Evolutionary conservation across 495 filamentous ascomycete genomes (phyloP).

Genomic region (Talaromyces borbonicus): DNA sequence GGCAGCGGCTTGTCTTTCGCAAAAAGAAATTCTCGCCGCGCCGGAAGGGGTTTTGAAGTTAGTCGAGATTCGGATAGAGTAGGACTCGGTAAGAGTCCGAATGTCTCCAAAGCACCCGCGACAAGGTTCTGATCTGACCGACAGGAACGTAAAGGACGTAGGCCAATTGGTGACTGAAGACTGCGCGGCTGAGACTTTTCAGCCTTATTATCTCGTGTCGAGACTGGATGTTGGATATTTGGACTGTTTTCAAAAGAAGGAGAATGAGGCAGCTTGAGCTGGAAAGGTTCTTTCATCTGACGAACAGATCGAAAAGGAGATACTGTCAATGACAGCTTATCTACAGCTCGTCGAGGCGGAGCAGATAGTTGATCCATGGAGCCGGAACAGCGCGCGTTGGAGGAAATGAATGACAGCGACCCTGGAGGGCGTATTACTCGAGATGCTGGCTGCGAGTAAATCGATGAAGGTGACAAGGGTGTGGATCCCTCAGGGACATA

Average conservation of each 20-base stretch:
- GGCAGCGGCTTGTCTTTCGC: background rate
- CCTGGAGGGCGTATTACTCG: constrained; percentile 12
- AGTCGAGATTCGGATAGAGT: constrained; percentile 29
- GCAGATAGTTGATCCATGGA: constrained; percentile 14
- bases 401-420: constrained; percentile 20
- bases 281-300: constrained; percentile 38
- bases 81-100: constrained; percentile 34
- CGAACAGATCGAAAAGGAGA: constrained; percentile 39
- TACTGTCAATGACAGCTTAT: constrained; percentile 18
- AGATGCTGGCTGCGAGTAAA: constrained; percentile 2
- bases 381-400: constrained; percentile 14
- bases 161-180: constrained; percentile 7
- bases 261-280: constrained; percentile 29
- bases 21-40: background rate
- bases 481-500: background rate
- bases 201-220: constrained; percentile 3
- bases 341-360: constrained; percentile 3
- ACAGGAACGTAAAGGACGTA: constrained; percentile 26
- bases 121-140: constrained; percentile 33
- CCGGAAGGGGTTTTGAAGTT: background rate
- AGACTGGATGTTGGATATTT: background rate
- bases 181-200: constrained; percentile 2
- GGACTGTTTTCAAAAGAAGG: constrained; percentile 13
- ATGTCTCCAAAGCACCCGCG: constrained; percentile 23
- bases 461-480: constrained; percentile 5